These are phyloP conservation scores for Albizia julibrissin DNA, from an alignment of 306 rosid species.

Conservation along the genomic window DNA sequence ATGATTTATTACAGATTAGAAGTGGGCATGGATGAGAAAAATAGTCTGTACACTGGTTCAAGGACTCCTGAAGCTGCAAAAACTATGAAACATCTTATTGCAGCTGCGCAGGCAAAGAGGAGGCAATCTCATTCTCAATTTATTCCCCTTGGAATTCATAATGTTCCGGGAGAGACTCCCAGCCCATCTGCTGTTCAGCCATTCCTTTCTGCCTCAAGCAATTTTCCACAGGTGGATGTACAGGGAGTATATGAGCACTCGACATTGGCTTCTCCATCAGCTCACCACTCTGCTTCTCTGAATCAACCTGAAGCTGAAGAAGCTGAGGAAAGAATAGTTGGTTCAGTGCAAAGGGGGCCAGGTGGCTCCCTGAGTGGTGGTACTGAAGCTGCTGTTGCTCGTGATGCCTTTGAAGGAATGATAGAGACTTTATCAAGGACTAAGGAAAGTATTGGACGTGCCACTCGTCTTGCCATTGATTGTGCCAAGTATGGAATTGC, in stretches of 20 bases:
- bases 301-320: conserved; percentile 74
- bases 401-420: conserved; percentile 99
- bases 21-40: conserved; percentile 53
- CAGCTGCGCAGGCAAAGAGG: conserved; percentile 94
- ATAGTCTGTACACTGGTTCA: conserved; percentile 48
- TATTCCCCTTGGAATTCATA: conserved; percentile 49
- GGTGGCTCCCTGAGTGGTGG: conserved; percentile 93
- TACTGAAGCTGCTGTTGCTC: conserved; percentile 97
- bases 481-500: conserved; percentile 99
- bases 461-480: conserved; percentile 98
- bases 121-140: conserved; percentile 68
- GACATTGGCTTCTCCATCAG: conserved; percentile 62
- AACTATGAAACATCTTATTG: conserved; percentile 89
- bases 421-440: conserved; percentile 99
- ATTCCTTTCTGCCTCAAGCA: conserved; percentile 52
- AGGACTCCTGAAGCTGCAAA: conserved; percentile 64
- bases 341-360: conserved; percentile 68
- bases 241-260: conserved; percentile 54
- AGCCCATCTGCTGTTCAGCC: conserved; percentile 71
- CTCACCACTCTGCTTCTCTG: conserved; percentile 49
- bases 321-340: conserved; percentile 66
- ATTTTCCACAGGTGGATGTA: conserved; percentile 53
- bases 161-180: conserved; percentile 65
- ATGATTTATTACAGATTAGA: conserved; percentile 49
- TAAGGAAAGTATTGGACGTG: conserved; percentile 97